phyloP scores from a whole-genome alignment of 2,329 filamentous ascomycete genomes.

The Colletotrichum karsti region DNA sequence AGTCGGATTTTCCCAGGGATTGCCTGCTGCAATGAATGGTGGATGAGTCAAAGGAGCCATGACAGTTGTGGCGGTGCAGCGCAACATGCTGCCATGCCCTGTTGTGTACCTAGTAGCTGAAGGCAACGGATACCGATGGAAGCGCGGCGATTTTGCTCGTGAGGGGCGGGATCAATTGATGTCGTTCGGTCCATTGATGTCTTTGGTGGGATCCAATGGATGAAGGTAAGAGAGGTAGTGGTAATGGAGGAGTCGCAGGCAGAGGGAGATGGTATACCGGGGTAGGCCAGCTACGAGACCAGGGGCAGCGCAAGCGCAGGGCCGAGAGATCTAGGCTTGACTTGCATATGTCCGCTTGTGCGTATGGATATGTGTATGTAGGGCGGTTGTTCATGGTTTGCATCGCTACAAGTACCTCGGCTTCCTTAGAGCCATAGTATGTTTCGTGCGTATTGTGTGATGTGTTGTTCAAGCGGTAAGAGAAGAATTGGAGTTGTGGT shows the following conservation, averaged over 20 bases:
- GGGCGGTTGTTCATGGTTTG: too few species aligned
- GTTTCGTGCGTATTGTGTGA: too few species aligned
- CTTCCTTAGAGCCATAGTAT: too few species aligned
- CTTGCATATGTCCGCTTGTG: not conserved
- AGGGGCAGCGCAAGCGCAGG: not conserved
- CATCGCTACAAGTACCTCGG: too few species aligned
- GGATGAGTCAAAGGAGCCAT: too few species aligned
- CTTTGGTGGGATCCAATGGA: not conserved
- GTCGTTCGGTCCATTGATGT: not conserved
- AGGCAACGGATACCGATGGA: not conserved
- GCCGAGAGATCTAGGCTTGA: not conserved
- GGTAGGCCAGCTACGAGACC: not conserved
- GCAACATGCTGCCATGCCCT: too few species aligned
- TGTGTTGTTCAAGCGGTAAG: too few species aligned
- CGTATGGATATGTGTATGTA: too few species aligned
- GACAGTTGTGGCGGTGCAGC: too few species aligned
- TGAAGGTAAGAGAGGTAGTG: not conserved
- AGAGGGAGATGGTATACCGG: not conserved
- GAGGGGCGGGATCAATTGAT: not conserved
- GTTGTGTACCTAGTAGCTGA: not conserved
- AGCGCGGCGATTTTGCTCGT: not conserved
- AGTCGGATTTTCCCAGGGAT: constrained; percentile 1
- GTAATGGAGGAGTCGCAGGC: not conserved
- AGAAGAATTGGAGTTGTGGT: too few species aligned
- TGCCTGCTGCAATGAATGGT: not conserved